These are phyloP conservation scores for Eucalyptus tenuipes DNA, from an alignment of 345 rosid species.

Conservation along the genomic window DNA sequence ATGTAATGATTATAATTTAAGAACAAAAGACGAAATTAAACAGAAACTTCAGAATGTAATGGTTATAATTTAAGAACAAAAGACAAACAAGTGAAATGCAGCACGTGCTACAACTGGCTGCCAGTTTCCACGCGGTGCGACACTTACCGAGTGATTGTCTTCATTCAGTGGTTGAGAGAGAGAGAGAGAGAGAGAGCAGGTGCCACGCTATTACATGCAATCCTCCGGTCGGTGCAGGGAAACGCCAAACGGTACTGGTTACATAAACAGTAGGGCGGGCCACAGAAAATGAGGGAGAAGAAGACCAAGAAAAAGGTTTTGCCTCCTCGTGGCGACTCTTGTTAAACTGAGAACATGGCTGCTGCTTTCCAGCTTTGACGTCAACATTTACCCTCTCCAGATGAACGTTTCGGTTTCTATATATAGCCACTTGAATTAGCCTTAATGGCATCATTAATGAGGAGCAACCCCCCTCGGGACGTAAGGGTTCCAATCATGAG, in stretches of 20 bases:
- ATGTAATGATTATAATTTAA: not conserved
- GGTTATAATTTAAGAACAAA: no score
- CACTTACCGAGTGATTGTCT: not conserved
- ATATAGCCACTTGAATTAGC: not conserved
- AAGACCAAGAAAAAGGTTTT: not conserved
- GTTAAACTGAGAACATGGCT: not conserved
- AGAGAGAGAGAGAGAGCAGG: not conserved
- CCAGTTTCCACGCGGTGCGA: not conserved
- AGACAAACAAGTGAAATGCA: not conserved
- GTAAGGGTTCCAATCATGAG: not conserved
- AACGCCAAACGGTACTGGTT: not conserved
- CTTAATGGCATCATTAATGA: not conserved
- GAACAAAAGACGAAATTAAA: not conserved
- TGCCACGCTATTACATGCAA: not conserved
- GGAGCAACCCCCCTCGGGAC: not conserved
- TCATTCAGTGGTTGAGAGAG: no score
- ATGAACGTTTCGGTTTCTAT: not conserved
- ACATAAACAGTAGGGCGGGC: not conserved
- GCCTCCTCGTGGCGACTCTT: not conserved
- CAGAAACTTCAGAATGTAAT: no score
- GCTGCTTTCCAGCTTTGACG: not conserved
- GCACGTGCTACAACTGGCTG: not conserved
- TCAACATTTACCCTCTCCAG: not conserved
- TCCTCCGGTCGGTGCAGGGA: not conserved
- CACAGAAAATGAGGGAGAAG: not conserved